Conservation (phyloP, 179 eudicot genomes). For the Nepenthes alata region DNA sequence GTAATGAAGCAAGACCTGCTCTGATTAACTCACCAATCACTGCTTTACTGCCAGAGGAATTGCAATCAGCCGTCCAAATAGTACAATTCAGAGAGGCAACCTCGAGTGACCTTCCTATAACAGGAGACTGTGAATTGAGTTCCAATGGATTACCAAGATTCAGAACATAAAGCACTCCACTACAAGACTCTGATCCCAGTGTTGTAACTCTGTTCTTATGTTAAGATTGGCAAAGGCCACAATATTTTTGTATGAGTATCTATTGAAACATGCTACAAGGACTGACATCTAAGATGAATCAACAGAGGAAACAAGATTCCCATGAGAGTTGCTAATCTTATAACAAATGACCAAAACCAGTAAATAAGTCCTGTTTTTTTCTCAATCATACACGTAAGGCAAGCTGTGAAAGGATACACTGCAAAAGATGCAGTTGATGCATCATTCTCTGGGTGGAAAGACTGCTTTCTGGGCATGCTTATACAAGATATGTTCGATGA, state of each 20-base stretch:
- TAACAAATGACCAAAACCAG: no score
- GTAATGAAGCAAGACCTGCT: background rate
- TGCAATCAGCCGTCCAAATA: slow-evolving; percentile 64
- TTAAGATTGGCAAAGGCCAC: slow-evolving; percentile 18
- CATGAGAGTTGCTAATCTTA: no score
- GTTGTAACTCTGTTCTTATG: slow-evolving; percentile 61
- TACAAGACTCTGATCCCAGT: slow-evolving; percentile 56
- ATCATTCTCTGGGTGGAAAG: slow-evolving; percentile 12
- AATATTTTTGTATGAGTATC: no score
- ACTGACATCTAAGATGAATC: no score
- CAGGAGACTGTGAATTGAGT: slow-evolving; percentile 15
- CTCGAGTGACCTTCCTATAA: slow-evolving; percentile 16
- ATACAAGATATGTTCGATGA: slow-evolving; percentile 53
- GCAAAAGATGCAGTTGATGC: slow-evolving; percentile 26
- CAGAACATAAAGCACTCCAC: slow-evolving; percentile 53
- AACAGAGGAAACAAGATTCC: no score
- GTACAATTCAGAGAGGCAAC: slow-evolving; percentile 43
- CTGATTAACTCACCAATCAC: slow-evolving; percentile 48
- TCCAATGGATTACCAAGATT: slow-evolving; percentile 52
- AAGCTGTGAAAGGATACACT: slow-evolving; percentile 54
- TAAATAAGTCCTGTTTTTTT: no score
- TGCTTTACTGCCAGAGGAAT: slow-evolving; percentile 39
- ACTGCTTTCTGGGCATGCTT: slow-evolving; percentile 27
- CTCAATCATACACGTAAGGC: background rate
- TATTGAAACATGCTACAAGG: no score